Conservation (phyloP, 2,329 filamentous ascomycete species). For the Botrytis porri region DNA sequence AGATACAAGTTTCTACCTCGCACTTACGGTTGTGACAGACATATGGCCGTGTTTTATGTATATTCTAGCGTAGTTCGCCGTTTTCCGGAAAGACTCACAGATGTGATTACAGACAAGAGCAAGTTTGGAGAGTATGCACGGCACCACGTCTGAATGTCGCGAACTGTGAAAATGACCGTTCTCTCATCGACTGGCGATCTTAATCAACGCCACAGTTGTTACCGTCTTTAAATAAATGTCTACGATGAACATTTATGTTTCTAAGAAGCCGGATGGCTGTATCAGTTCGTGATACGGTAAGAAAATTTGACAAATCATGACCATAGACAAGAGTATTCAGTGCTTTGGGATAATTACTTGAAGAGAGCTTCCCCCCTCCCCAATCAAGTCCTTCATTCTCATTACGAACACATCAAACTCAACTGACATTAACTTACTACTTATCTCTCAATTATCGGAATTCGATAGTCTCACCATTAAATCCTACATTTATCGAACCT, state of each 20-base stretch:
- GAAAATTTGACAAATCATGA: background rate
- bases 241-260: background rate
- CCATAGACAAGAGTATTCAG: background rate
- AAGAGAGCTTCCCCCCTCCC: too few relatives aligned
- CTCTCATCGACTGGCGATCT: background rate
- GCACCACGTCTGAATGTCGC: background rate
- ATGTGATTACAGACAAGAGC: background rate
- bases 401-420: background rate
- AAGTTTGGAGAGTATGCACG: background rate
- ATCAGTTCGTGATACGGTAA: background rate
- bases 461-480: background rate
- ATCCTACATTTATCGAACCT: background rate
- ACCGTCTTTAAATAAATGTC: background rate
- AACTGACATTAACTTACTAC: background rate
- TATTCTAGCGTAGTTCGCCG: background rate
- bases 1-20: fast-evolving
- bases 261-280: background rate
- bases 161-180: background rate
- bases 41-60: background rate
- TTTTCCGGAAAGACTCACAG: too few relatives aligned
- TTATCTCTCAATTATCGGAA: background rate
- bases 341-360: background rate
- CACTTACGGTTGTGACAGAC: background rate
- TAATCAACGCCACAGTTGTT: background rate
- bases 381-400: background rate